A percentile compares a stretch with the other conserved stretches of the same genome.
Conservation (phyloP, 352 stramenopile genomes). For the Phytopythium oedochilum region DNA sequence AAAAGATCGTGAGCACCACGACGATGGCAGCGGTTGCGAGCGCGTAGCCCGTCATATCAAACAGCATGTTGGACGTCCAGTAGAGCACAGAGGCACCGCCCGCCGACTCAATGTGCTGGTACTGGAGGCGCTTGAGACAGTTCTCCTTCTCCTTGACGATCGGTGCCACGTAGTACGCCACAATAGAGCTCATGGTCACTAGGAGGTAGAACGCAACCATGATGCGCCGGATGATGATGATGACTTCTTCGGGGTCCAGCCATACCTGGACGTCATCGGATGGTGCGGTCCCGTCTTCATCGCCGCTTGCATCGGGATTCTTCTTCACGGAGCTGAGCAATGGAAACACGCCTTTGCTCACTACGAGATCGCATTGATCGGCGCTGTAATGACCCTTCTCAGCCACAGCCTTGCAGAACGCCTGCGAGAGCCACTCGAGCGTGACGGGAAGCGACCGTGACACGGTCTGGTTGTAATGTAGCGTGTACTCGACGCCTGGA, state of each 20-base stretch:
- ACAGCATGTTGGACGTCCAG: conserved; percentile 65
- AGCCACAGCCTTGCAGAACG: conserved; percentile 38
- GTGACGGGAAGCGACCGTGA: conserved; percentile 51
- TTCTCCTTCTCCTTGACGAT: conserved; percentile 69
- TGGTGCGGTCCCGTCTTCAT: conserved; percentile 7
- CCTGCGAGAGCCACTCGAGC: conserved; percentile 53
- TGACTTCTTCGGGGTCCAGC: conserved; percentile 25
- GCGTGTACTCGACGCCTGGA: conserved; percentile 28
- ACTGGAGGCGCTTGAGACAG: conserved; percentile 72
- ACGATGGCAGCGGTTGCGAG: conserved; percentile 27
- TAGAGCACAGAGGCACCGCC: conserved; percentile 44
- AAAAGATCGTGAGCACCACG: conserved; percentile 33
- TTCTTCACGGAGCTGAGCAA: conserved; percentile 18
- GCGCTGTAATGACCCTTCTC: conserved; percentile 10
- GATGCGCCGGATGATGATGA: conserved; percentile 70
- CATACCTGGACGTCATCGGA: conserved; percentile 4
- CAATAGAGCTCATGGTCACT: conserved; percentile 55
- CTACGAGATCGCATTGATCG: conserved; percentile 36
- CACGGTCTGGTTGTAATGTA: conserved; percentile 73
- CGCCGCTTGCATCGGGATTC: background rate
- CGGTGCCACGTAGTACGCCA: conserved; percentile 55
- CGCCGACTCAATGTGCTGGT: conserved; percentile 49
- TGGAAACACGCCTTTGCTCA: conserved; percentile 49
- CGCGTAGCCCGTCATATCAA: conserved; percentile 47
- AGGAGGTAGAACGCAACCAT: conserved; percentile 89